Conservation (phyloP, 108 stramenopile genomes). For the Skeletonema marinoi region DNA sequence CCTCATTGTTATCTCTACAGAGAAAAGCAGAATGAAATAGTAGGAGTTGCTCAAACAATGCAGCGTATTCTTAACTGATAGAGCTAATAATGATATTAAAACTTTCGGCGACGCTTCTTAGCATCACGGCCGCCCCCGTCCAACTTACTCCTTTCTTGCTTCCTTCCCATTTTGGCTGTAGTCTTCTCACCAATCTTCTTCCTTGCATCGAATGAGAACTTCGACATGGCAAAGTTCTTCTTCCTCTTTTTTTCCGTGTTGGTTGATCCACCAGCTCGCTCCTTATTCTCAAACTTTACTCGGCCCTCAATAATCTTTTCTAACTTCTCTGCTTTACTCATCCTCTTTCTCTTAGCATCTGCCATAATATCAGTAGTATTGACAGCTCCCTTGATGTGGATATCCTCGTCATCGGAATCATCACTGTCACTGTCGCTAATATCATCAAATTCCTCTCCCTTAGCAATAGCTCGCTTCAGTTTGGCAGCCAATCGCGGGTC, state of each 20-base stretch:
- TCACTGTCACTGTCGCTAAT: slow-evolving; percentile 67
- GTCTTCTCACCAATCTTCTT: slow-evolving; percentile 63
- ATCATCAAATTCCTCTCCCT: slow-evolving; percentile 74
- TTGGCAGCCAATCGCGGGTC: slow-evolving; percentile 85
- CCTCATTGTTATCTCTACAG: no score
- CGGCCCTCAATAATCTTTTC: slow-evolving; percentile 78
- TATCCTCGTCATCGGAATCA: slow-evolving; percentile 68
- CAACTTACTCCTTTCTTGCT: slow-evolving; percentile 38
- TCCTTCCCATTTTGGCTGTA: slow-evolving; percentile 55
- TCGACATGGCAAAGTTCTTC: slow-evolving; percentile 92
- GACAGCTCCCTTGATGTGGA: slow-evolving; percentile 72
- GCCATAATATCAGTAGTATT: slow-evolving; percentile 80
- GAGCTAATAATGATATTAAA: slow-evolving; percentile 19
- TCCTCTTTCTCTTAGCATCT: slow-evolving; percentile 73
- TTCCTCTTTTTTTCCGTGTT: slow-evolving; percentile 90
- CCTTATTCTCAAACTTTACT: slow-evolving; percentile 76
- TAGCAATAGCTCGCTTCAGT: slow-evolving; percentile 73
- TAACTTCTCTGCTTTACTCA: slow-evolving; percentile 80
- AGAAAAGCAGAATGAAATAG: no score
- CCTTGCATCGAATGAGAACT: slow-evolving; percentile 62
- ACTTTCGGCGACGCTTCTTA: slow-evolving; percentile 84
- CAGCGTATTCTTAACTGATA: no score
- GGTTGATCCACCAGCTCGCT: slow-evolving; percentile 86
- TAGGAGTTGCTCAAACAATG: no score
- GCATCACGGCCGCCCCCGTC: slow-evolving; percentile 58